Evolutionary conservation across 768 basidiomycete species (phyloP).

Genomic region (Macrocybe gigantea): DNA sequence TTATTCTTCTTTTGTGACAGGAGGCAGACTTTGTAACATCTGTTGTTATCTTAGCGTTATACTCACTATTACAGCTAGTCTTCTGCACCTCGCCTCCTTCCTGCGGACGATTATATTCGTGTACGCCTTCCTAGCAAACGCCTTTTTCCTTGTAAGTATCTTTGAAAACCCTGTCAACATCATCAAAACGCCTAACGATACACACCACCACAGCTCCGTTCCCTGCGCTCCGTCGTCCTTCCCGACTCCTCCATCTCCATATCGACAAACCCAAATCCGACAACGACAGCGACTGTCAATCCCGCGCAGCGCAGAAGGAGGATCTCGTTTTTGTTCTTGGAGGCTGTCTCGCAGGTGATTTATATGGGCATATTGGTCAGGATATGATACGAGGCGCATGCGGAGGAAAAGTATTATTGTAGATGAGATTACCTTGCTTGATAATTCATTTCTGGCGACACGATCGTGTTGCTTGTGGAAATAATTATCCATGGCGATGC

Average conservation of each 20-base stretch:
- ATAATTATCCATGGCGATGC: no score
- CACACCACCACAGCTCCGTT: slow-evolving; percentile 6
- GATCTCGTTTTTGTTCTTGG: slow-evolving; percentile 84
- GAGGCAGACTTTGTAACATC: not conserved
- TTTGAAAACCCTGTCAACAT: not conserved
- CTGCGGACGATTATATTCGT: slow-evolving; percentile 69
- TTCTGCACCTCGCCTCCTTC: slow-evolving; percentile 56
- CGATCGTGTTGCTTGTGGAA: no score
- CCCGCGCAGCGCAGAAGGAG: slow-evolving; percentile 77
- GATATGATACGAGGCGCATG: slow-evolving; percentile 14
- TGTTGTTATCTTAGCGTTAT: slow-evolving; percentile 59
- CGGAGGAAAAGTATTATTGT: no score
- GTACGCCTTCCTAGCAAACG: slow-evolving; percentile 86
- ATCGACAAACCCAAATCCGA: slow-evolving; percentile 29
- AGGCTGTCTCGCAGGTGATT: slow-evolving; percentile 75
- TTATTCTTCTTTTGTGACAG: not conserved
- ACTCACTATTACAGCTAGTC: slow-evolving; percentile 64
- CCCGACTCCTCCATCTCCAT: slow-evolving; percentile 60
- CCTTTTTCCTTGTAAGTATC: slow-evolving; percentile 28
- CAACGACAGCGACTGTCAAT: slow-evolving; percentile 56
- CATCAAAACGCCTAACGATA: not conserved
- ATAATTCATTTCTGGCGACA: no score
- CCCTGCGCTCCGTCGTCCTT: slow-evolving; percentile 40
- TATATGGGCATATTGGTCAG: slow-evolving; percentile 85
- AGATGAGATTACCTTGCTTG: not conserved